Conservation (phyloP, 805 yeast species). For the Kodamaea restingae region DNA sequence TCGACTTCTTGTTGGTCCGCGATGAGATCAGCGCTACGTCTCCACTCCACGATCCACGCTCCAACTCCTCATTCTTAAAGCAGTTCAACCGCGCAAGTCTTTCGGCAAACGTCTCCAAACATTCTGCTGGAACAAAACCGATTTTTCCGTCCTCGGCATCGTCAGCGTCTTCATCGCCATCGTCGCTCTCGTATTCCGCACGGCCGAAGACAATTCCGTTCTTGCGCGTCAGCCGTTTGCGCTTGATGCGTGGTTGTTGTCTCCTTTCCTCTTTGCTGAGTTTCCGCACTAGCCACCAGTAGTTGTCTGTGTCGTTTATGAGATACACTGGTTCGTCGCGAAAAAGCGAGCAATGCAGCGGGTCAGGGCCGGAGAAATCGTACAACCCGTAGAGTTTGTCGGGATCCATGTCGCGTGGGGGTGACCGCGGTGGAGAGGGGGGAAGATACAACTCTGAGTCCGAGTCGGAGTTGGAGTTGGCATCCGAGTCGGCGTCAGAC, state of each 20-base stretch:
- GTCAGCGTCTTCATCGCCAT: conserved; percentile 15
- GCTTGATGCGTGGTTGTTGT: conserved; percentile 20
- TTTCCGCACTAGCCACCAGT: conserved; percentile 89
- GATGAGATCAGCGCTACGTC: conserved; percentile 3
- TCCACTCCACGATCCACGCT: conserved; percentile 15
- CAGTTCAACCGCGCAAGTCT: conserved; percentile 88
- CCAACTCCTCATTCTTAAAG: conserved; percentile 80
- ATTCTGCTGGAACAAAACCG: conserved; percentile 97
- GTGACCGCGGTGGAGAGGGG: conserved; percentile 71
- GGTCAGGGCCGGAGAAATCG: conserved; percentile 88
- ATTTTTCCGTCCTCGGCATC: conserved; percentile 60
- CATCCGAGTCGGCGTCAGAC: conserved; percentile 7
- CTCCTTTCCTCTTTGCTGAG: conserved; percentile 34
- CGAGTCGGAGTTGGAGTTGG: too few species aligned
- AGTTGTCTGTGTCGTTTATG: conserved; percentile 83
- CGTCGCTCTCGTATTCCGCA: conserved; percentile 11
- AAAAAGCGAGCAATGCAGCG: conserved; percentile 76
- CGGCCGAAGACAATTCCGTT: conserved; percentile 10
- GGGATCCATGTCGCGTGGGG: conserved; percentile 80
- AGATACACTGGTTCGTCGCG: conserved; percentile 81
- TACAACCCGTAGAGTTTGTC: conserved; percentile 79
- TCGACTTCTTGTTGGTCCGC: conserved; percentile 11
- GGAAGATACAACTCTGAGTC: conserved; percentile 19
- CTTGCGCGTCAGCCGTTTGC: conserved; percentile 8
- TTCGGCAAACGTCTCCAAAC: conserved; percentile 87